phyloP scores from a whole-genome alignment of 495 filamentous ascomycete species.

The Parathielavia appendiculata region DNA sequence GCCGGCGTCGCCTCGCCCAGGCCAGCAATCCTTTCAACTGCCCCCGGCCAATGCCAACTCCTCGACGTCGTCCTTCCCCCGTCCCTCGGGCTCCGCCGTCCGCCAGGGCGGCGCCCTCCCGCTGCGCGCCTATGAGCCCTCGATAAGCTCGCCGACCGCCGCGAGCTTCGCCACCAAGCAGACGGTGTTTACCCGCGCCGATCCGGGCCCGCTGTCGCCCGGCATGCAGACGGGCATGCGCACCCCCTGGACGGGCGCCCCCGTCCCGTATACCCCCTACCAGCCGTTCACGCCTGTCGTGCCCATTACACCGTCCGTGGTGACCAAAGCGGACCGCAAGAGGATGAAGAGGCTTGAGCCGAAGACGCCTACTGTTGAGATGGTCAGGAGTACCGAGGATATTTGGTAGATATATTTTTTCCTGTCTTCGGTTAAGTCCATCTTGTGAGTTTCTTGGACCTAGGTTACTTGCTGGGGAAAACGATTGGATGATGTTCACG shows the following conservation, averaged over 20 bases:
- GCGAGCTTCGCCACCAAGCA: constrained; percentile 57
- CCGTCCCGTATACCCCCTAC: constrained; percentile 81
- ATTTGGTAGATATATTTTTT: constrained; percentile 37
- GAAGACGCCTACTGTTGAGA: constrained; percentile 48
- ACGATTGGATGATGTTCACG: neutral
- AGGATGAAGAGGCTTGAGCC: constrained; percentile 56
- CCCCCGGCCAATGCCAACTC: neutral
- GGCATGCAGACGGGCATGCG: constrained; percentile 39
- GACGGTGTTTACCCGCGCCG: constrained; percentile 62
- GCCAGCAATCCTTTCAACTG: constrained; percentile 4
- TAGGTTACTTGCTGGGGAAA: neutral
- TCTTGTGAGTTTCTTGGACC: neutral
- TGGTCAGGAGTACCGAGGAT: constrained; percentile 50
- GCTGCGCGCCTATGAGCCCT: constrained; percentile 57
- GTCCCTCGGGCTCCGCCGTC: constrained; percentile 28
- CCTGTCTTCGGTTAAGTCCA: neutral
- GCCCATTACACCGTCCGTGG: constrained; percentile 76
- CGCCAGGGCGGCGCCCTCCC: constrained; percentile 51
- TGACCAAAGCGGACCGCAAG: constrained; percentile 71
- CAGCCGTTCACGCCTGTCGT: constrained; percentile 87
- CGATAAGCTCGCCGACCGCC: constrained; percentile 41
- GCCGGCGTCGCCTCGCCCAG: constrained; percentile 21
- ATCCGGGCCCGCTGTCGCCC: constrained; percentile 36
- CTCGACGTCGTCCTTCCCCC: constrained; percentile 13
- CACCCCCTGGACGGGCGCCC: constrained; percentile 67